phyloP scores from a whole-genome alignment of 2,329 filamentous ascomycete genomes.

The Boeremia exigua region DNA sequence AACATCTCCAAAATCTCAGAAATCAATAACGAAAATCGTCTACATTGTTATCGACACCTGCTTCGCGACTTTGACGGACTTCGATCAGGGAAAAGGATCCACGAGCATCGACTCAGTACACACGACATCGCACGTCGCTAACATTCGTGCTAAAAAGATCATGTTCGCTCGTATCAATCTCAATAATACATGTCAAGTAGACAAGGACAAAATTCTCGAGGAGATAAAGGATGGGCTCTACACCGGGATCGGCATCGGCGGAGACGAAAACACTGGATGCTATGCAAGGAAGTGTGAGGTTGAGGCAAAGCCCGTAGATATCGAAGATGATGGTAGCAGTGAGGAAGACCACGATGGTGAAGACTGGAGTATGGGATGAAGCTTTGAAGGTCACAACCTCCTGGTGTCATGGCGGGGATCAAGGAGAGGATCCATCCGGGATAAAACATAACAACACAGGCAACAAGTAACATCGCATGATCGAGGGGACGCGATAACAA shows the following conservation, averaged over 20 bases:
- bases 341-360: conserved; percentile 22
- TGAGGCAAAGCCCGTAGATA: conserved; percentile 29
- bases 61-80: conserved; percentile 25
- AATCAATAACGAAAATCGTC: conserved; percentile 9
- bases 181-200: conserved; percentile 22
- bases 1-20: background rate
- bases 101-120: conserved; percentile 30
- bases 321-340: conserved; percentile 30
- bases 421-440: background rate
- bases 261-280: conserved; percentile 19
- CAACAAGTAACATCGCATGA: background rate
- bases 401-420: background rate
- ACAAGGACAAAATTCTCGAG: conserved; percentile 34
- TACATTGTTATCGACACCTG: conserved; percentile 33
- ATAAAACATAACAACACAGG: background rate
- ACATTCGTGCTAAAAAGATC: conserved; percentile 30
- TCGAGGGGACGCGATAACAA: background rate
- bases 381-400: too few relatives aligned
- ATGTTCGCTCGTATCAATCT: conserved; percentile 22
- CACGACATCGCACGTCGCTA: conserved; percentile 24
- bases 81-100: conserved; percentile 24
- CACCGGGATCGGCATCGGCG: conserved; percentile 30
- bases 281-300: conserved; percentile 35
- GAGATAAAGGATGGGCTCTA: conserved; percentile 29
- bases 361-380: conserved; percentile 16